Evolutionary conservation across 23 red algal genomes (phyloP), one percentile per base, ranked within the genome.

Genomic region (Cyanidium caldarium): DNA sequence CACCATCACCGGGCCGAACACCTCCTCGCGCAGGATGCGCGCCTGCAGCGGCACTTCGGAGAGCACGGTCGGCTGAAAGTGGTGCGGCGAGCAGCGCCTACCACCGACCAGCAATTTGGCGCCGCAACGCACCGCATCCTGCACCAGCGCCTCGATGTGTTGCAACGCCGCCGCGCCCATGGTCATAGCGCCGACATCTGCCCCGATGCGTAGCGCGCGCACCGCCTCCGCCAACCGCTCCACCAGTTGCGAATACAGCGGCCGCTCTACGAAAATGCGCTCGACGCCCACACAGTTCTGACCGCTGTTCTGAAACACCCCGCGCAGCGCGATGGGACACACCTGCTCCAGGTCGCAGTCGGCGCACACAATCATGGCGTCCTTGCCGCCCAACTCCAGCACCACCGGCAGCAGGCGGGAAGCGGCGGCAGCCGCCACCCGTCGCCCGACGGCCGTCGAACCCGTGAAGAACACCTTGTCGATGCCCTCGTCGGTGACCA

Each of bases 241-340:
- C 15, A 81, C 34, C 65, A 96, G 79, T 16, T 80, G 58, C n/a
- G 81, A 72, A 40, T 69, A 73, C 16, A 80, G 42, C 1, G 35
- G 39, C 31, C 68, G 42, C 72, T 96, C 83, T 12, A 96, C 79
- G 73, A 76, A 87, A 28, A 96, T 80, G 41, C 91, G 70, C 57
- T 96, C 91, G 37, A 96, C 57, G 36, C 83, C 91, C n/a, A 96
- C 82, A 29, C 91, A 96, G 44, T 96, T 96, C 44, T 96, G 91
- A 14, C 91, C 91, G 29, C 82, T 71, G 67, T 96, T 96, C 67
- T 96, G 91, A 71, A 88, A 87, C 14, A 87, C 83, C 10, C 83
- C 91, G 30, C 91, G 76, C 84, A 96, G 58, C 37, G 75, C 67
- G 37, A 96, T 69, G 1, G 65, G 41, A 2, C 44, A 35, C 3